These are phyloP conservation scores for Ceratobasidium theobromae DNA, from an alignment of 1,284 basidiomycete genomes.

Conservation along the genomic window DNA sequence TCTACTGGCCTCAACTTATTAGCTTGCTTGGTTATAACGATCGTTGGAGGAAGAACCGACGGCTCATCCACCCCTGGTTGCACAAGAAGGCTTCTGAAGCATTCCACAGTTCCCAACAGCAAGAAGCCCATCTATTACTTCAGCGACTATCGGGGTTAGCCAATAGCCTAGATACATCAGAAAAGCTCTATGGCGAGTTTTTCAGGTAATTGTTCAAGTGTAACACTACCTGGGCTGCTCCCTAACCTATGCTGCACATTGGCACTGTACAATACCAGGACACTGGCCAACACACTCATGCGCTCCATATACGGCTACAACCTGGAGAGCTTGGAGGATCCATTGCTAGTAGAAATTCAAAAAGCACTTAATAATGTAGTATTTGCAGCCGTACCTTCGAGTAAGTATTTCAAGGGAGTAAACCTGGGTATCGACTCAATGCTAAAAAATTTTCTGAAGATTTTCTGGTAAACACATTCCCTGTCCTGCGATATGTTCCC, in stretches of 20 bases:
- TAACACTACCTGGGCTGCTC: background rate
- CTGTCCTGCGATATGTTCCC: conserved; percentile 2
- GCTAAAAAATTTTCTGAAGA: background rate
- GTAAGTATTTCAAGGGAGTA: background rate
- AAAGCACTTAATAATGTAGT: background rate
- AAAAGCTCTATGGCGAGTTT: conserved; percentile 1
- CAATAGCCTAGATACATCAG: background rate
- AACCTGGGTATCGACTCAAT: background rate
- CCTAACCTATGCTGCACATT: background rate
- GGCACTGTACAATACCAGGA: background rate
- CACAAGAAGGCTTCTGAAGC: conserved; percentile 13
- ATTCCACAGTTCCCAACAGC: background rate
- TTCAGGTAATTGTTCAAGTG: background rate
- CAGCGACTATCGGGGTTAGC: background rate
- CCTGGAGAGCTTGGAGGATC: background rate
- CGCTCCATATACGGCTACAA: conserved; percentile 6
- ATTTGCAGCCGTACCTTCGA: background rate
- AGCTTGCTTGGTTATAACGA: conserved; percentile 14
- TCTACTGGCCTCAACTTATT: conserved; percentile 2
- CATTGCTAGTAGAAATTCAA: background rate
- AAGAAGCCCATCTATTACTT: background rate
- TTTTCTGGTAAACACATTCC: conserved; percentile 17
- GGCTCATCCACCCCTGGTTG: conserved; percentile 9
- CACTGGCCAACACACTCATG: conserved; percentile 1
- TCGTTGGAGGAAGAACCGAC: conserved; percentile 4